A percentile compares a stretch with the other conserved stretches of the same genome.
phyloP scores from a whole-genome alignment of 441 rosid species.

The Gossypium gossypioides region DNA sequence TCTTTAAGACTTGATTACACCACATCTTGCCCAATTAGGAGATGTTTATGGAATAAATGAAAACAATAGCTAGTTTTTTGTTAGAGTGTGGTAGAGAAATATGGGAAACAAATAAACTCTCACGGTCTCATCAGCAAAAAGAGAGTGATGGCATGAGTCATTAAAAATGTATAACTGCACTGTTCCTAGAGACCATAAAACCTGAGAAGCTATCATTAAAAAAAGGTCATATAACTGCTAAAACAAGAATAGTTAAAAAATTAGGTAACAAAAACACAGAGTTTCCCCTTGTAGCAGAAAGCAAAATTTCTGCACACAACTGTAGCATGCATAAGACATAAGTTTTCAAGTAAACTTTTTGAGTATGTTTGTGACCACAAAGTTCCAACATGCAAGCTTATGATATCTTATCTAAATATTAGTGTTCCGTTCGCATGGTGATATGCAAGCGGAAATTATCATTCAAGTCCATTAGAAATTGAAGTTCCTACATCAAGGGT shows the following conservation, averaged over 20 bases:
- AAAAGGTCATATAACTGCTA: not conserved
- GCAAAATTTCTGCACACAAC: not conserved
- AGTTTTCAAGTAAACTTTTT: not conserved
- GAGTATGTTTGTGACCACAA: not conserved
- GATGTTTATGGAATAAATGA: not conserved
- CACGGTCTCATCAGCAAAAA: conserved; percentile 4
- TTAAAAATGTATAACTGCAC: not conserved
- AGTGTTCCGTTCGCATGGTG: not conserved
- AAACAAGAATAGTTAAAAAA: not conserved
- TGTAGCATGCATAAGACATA: not conserved
- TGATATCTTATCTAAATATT: not conserved
- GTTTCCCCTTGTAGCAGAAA: not conserved
- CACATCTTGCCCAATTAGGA: not conserved
- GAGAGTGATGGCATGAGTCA: not conserved
- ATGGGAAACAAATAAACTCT: not conserved
- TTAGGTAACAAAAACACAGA: not conserved
- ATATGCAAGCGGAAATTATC: not conserved
- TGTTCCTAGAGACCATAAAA: not conserved
- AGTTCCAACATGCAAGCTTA: not conserved
- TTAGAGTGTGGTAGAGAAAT: not conserved
- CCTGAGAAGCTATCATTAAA: not conserved
- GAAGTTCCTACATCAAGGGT: not conserved
- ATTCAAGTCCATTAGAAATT: not conserved
- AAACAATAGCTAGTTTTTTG: not conserved
- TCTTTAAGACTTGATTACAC: not conserved